Evolutionary conservation across 257 asterid genomes (phyloP).

Genomic region (Nicotiana undulata): DNA sequence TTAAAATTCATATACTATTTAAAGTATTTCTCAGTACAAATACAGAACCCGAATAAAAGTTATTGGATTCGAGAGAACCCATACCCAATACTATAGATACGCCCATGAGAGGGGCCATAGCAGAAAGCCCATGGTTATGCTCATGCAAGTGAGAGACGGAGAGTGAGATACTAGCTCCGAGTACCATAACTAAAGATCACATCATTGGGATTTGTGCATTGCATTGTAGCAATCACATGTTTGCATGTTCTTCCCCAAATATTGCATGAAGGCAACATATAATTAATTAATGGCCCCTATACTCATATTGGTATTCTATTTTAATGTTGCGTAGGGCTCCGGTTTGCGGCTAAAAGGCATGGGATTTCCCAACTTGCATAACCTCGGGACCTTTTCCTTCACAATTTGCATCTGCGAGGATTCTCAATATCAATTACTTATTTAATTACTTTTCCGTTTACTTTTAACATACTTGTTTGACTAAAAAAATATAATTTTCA

Average conservation of each 20-base stretch:
- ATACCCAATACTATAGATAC: no score
- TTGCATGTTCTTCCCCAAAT: constrained; percentile 7
- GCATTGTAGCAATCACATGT: neutral
- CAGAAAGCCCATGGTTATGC: neutral
- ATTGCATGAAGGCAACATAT: neutral
- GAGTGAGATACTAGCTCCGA: neutral
- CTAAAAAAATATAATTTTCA: no score
- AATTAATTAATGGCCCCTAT: neutral
- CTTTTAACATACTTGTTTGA: no score
- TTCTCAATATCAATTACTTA: neutral
- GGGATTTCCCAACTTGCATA: neutral
- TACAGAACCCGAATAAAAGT: no score
- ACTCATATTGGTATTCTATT: neutral
- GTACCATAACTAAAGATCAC: neutral
- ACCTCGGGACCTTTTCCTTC: neutral
- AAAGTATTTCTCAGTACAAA: no score
- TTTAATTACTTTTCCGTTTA: no score
- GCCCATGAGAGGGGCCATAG: neutral
- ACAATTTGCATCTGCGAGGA: constrained; percentile 1
- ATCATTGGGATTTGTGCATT: neutral
- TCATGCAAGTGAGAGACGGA: neutral
- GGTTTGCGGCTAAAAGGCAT: neutral
- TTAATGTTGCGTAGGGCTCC: neutral
- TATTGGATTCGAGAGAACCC: accelerated
- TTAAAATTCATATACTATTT: no score